Evolutionary conservation across 305 asterid species (phyloP), one percentile per base, ranked within the genome.

Genomic region (Solanum hybrid): DNA sequence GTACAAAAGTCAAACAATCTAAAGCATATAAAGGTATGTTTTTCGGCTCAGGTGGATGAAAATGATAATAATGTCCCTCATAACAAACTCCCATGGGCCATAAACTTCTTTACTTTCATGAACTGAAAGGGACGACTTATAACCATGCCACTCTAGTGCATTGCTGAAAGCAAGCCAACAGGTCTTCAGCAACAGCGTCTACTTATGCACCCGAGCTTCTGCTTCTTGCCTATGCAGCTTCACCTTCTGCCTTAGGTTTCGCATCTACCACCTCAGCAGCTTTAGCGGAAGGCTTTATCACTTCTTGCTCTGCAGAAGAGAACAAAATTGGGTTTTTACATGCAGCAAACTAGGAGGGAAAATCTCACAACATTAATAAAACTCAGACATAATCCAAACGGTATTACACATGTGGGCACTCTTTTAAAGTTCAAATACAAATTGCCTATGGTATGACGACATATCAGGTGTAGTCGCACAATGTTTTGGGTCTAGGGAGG

Each of bases 221-320:
- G 27, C 87, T 84, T 87, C 75, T 91, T 83, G 79, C 90, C 14
- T 79, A 89, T n/a, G 90, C 61, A 39, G 91, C 92, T 86, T 91
- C 95, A 51, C 81, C 96, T 78, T 9, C 93, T 14, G 90, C 91
- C 91, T 91, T 75, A 3, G 89, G 89, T 12, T 75, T 31, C 24
- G 65, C 96, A 79, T 14, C 93, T 14, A 89, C 92, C 90, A 89
- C 91, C 38, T 91, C 93, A 22, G 37, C 93, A 82, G 90, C 92
- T 72, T 85, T 88, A 87, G 86, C 94, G 39, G 89, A 96, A 0
- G 95, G 93, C 92, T 92, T 92, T 39, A 91, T 61, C 29, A 92
- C 89, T 82, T 93, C 91, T 86, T 89, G 79, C 89, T 93, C 97
- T 95, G 94, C 92, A 92, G 87, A 81, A 9, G 68, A 86, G 26